A percentile compares a stretch with the other conserved stretches of the same genome.
Evolutionary conservation across 148 eudicot species (phyloP).

Genomic region (Selenicereus undatus): DNA sequence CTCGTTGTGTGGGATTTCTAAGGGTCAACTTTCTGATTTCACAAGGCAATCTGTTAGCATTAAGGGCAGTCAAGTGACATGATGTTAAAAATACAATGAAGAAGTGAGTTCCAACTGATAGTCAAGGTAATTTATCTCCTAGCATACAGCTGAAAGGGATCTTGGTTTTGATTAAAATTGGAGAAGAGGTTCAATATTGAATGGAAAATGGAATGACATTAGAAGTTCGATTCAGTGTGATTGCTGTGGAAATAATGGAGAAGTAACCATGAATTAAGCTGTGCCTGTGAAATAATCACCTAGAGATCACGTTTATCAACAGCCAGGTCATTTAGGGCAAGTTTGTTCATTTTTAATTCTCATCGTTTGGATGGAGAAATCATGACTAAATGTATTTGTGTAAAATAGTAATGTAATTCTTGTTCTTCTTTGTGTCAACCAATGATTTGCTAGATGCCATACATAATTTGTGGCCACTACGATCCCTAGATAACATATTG

Average conservation of each 20-base stretch:
- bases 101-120: not conserved
- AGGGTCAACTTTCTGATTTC: not conserved
- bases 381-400: not conserved
- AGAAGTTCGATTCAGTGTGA: too few species aligned
- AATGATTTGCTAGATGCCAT: too few species aligned
- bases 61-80: not conserved
- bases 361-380: not conserved
- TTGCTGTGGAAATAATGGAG: not conserved
- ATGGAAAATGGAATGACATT: too few species aligned
- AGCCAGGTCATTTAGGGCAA: not conserved
- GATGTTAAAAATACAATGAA: not conserved
- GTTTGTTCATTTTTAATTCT: not conserved
- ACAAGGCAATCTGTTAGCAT: too few species aligned
- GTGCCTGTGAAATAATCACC: not conserved
- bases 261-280: not conserved
- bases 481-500: too few species aligned
- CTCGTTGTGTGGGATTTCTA: not conserved
- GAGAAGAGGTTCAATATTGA: too few species aligned
- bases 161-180: too few species aligned
- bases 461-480: too few species aligned
- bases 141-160: too few species aligned
- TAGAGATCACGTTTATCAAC: not conserved
- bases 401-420: too few species aligned
- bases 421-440: too few species aligned
- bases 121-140: not conserved